Percentiles rank a stretch among this genome's conserved stretches.
Conservation (phyloP, 768 basidiomycete genomes). For the Lactarius quietus region DNA sequence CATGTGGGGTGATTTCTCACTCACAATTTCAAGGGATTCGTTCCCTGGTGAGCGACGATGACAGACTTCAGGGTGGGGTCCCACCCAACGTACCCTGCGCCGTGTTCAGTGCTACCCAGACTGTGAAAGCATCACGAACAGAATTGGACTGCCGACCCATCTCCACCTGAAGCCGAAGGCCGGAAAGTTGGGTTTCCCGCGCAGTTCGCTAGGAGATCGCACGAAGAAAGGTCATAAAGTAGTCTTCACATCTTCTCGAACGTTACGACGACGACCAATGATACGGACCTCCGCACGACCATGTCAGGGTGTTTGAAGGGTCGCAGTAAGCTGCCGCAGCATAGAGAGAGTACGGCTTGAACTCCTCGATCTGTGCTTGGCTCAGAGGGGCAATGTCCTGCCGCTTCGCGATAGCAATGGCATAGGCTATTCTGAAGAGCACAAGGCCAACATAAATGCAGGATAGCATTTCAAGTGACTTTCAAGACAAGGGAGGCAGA, state of each 20-base stretch:
- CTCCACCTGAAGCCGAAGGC: slow-evolving; percentile 40
- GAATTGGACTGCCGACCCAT: slow-evolving; percentile 6
- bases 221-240: neutral
- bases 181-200: slow-evolving; percentile 44
- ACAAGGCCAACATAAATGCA: neutral
- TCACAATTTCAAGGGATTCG: slow-evolving; percentile 53
- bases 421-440: neutral
- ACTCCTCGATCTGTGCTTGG: too few species aligned
- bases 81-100: slow-evolving; percentile 50
- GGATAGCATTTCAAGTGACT: neutral
- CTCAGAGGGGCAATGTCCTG: too few species aligned
- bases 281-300: slow-evolving; percentile 48
- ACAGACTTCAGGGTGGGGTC: slow-evolving; percentile 48
- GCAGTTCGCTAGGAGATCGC: slow-evolving; percentile 41
- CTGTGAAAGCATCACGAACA: slow-evolving; percentile 5
- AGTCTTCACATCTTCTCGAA: too few species aligned
- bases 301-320: slow-evolving; percentile 41
- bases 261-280: too few species aligned
- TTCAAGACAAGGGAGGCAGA: too few species aligned
- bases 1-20: slow-evolving; percentile 16
- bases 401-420: too few species aligned
- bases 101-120: slow-evolving; percentile 37
- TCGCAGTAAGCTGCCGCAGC: slow-evolving; percentile 50
- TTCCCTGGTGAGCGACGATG: slow-evolving; percentile 59
- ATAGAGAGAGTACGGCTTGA: too few species aligned